These are phyloP conservation scores for Verticillium zaregamsianum DNA, from an alignment of 2,329 filamentous ascomycete genomes.

Conservation along the genomic window DNA sequence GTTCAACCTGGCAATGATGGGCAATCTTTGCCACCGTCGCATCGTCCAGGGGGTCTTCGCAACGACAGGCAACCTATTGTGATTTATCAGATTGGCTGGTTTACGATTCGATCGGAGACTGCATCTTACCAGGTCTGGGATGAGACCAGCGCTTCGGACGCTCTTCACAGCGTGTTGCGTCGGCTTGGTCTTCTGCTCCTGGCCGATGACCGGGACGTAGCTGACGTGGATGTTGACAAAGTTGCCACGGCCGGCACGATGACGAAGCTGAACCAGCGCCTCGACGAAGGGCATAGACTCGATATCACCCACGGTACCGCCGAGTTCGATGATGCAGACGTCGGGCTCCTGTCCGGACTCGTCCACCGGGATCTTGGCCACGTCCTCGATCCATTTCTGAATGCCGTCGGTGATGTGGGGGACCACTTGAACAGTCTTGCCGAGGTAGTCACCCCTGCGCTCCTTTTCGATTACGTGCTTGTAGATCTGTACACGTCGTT, in stretches of 20 bases:
- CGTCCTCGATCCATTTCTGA: constrained; percentile 86
- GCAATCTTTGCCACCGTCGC: constrained; percentile 83
- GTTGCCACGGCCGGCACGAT: constrained; percentile 69
- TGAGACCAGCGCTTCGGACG: constrained; percentile 74
- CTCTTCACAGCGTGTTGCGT: constrained; percentile 87
- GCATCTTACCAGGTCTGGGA: constrained; percentile 59
- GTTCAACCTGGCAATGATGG: constrained; percentile 80
- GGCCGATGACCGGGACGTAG: constrained; percentile 67
- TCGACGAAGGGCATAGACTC: constrained; percentile 87
- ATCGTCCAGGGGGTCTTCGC: constrained; percentile 69
- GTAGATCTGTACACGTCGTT: constrained; percentile 58
- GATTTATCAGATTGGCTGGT: not conserved
- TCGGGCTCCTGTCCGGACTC: constrained; percentile 79
- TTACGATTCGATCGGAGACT: too few species aligned
- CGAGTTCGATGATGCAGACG: constrained; percentile 66
- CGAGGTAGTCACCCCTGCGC: constrained; percentile 70
- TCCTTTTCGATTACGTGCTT: constrained; percentile 76
- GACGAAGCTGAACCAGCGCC: constrained; percentile 74
- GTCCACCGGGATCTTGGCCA: constrained; percentile 81
- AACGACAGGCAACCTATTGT: constrained; percentile 81
- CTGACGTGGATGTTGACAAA: constrained; percentile 88
- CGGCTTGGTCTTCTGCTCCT: constrained; percentile 93
- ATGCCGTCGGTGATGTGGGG: constrained; percentile 90
- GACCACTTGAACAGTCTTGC: constrained; percentile 85
- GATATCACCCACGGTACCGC: constrained; percentile 54